These are phyloP conservation scores for Eucalyptus tenuipes DNA, from an alignment of 345 rosid genomes.

Conservation along the genomic window DNA sequence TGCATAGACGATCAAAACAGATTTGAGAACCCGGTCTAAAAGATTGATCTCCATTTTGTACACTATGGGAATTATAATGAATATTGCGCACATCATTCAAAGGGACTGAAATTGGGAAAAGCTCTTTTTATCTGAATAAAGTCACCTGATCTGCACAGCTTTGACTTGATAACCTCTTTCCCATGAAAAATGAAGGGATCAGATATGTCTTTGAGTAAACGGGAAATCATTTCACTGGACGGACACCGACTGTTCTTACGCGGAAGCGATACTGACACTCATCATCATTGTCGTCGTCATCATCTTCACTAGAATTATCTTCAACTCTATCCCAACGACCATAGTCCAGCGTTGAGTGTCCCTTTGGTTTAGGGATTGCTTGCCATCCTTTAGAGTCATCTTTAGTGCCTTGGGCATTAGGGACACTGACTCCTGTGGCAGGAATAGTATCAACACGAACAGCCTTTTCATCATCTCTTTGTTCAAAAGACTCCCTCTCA, in stretches of 20 bases:
- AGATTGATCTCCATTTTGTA: not conserved
- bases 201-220: not conserved
- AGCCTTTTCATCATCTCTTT: conserved; percentile 5
- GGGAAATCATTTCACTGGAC: conserved; percentile 53
- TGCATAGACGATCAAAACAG: not conserved
- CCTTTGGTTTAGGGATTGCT: conserved; percentile 95
- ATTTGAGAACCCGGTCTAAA: not conserved
- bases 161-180: not conserved
- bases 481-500: not conserved
- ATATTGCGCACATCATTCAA: not conserved
- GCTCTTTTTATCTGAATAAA: not conserved
- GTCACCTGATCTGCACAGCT: not conserved
- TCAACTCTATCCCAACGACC: conserved; percentile 79
- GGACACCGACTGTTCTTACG: conserved; percentile 65
- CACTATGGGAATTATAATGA: not conserved
- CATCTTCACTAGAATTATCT: conserved; percentile 78
- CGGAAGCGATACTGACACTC: conserved; percentile 75
- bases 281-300: conserved; percentile 44
- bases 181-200: not conserved
- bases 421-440: conserved; percentile 1
- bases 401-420: conserved; percentile 17
- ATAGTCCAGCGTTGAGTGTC: conserved; percentile 82
- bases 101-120: not conserved
- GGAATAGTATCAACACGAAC: not conserved
- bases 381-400: conserved; percentile 57